phyloP scores from a whole-genome alignment of 2,329 filamentous ascomycete species.

The Metarhizium sp. region DNA sequence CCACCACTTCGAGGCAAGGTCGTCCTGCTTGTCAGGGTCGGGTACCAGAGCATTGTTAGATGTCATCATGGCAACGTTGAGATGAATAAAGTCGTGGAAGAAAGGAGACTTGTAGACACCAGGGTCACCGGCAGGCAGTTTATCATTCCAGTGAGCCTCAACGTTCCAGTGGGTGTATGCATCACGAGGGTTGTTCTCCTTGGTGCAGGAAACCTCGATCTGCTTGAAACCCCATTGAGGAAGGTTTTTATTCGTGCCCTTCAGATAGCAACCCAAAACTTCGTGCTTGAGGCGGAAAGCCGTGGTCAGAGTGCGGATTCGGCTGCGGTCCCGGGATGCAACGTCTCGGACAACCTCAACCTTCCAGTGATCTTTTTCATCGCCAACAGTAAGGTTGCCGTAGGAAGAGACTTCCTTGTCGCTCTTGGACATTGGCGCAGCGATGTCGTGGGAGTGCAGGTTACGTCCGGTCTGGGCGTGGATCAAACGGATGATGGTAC shows the following conservation, averaged over 20 bases:
- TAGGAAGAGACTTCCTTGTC: conserved; percentile 94
- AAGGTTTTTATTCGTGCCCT: conserved; percentile 90
- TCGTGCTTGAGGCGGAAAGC: conserved; percentile 82
- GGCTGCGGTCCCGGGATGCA: conserved; percentile 74
- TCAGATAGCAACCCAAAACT: conserved; percentile 81
- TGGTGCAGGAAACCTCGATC: conserved; percentile 93
- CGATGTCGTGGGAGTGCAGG: conserved; percentile 85
- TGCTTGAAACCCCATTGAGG: conserved; percentile 99
- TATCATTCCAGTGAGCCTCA: conserved; percentile 89
- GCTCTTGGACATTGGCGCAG: conserved; percentile 80
- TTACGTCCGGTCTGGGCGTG: conserved; percentile 95
- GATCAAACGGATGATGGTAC: conserved; percentile 73
- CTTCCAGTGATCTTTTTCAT: conserved; percentile 96
- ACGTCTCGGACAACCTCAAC: conserved; percentile 88
- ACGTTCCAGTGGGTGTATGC: conserved; percentile 99
- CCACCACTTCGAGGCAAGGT: conserved; percentile 94
- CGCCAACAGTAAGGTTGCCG: conserved; percentile 88
- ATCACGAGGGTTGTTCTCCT: conserved; percentile 85
- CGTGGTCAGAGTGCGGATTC: conserved; percentile 83
- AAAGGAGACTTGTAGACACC: conserved; percentile 95
- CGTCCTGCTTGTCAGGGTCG: conserved; percentile 97
- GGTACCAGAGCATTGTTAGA: conserved; percentile 98
- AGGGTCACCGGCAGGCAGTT: conserved; percentile 78
- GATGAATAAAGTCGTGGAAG: conserved; percentile 91
- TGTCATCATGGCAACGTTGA: conserved; percentile 99